Conservation (phyloP, 1,139 yeast species). For the Candida freyschussii region DNA sequence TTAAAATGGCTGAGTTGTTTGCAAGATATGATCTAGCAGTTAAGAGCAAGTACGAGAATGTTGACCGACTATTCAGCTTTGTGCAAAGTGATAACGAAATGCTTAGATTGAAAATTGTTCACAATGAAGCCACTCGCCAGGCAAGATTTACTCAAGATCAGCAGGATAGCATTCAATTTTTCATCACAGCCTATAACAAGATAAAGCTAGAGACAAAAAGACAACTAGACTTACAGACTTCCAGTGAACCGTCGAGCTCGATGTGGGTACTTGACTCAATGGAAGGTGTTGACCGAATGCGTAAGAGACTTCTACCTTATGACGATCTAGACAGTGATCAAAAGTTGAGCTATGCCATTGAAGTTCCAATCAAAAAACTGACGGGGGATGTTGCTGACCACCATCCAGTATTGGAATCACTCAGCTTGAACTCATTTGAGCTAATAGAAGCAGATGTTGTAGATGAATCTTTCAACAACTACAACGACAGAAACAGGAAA, state of each 20-base stretch:
- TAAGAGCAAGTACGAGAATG: conserved; percentile 35
- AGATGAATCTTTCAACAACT: conserved; percentile 29
- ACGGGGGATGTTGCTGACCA: conserved; percentile 8
- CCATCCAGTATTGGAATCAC: conserved; percentile 16
- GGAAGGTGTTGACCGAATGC: conserved; percentile 64
- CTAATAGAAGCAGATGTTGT: conserved; percentile 38
- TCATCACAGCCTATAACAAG: conserved; percentile 41
- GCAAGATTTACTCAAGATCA: conserved; percentile 57
- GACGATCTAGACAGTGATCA: conserved; percentile 44
- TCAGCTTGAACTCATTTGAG: conserved; percentile 38
- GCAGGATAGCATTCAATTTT: conserved; percentile 53
- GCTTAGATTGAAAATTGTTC: conserved; percentile 40
- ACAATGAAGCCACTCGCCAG: conserved; percentile 44
- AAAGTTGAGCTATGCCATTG: conserved; percentile 33
- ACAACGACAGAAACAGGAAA: conserved; percentile 69
- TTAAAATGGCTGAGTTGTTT: conserved; percentile 16
- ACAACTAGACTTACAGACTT: conserved; percentile 29
- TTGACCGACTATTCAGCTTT: conserved; percentile 29
- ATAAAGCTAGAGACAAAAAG: conserved; percentile 41
- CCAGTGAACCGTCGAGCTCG: conserved; percentile 16
- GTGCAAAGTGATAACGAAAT: conserved; percentile 41
- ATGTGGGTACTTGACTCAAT: conserved; percentile 55
- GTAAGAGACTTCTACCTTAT: conserved; percentile 52
- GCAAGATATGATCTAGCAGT: conserved; percentile 30
- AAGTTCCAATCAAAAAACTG: conserved; percentile 11